Evolutionary conservation across 2,329 filamentous ascomycete species (phyloP), one percentile per base, ranked within the genome.

Genomic region (Cladosporium colombiae): DNA sequence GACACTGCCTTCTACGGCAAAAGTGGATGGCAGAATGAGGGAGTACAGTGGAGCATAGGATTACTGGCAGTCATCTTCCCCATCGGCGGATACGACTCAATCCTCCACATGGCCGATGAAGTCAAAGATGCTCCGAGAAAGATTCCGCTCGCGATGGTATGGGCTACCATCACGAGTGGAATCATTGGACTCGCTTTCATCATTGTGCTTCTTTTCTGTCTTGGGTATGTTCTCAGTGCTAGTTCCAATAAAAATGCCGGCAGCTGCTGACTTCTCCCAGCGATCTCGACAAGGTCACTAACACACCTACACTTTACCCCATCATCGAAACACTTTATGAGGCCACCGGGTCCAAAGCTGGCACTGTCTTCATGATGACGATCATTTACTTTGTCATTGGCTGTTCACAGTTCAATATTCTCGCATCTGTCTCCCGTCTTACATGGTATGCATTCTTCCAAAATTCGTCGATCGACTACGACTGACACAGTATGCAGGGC

Each of bases 141-240:
- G 27, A 78, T 84, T 1, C 82, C 82, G 0, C 76, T 77, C 18
- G 79, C 78, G n/a, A 78, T 82, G 62, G 74, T 83, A 52, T 80
- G 80, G 70, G 78, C 80, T 1, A 74, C 80, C 25, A 73, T 79
- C 31, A 76, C 80, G n/a, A 82, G 82, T 55, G 78, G 76, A 3
- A 64, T 77, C 31, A 49, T 81, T 79, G 66, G 72, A 74, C 65
- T 82, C 79, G 66, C 80, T 33, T 79, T 79, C 27, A 74, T 82
- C 21, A 74, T 82, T 5, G 75, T 78, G 8, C 23, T 58, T 21
- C 72, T 83, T 10, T 76, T 81, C 68, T 79, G 75, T 44, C 79
- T 84, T 68, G 80, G 49, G 49, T 52, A 52, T 16, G 49, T 52
- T n/a, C 40, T 46, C n/a, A 21, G 23, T 46, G n/a, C 40, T 29